These are phyloP conservation scores for Aspergillus awamori DNA, from an alignment of 2,329 filamentous ascomycete species.

Conservation along the genomic window DNA sequence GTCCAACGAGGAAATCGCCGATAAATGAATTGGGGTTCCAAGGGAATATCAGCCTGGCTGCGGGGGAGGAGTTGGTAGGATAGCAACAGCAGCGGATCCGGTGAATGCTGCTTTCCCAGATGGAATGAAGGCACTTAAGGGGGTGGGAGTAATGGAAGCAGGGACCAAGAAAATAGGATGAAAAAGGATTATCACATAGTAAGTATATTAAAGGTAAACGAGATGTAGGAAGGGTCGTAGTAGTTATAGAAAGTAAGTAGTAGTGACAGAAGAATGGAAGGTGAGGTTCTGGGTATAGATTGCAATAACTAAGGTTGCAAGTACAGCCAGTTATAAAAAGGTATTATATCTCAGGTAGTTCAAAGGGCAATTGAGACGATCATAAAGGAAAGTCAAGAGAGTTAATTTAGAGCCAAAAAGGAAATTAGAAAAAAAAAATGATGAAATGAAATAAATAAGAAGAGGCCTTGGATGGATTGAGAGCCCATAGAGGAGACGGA, in stretches of 20 bases:
- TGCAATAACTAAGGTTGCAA: slow-evolving; percentile 19
- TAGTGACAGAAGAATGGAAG: slow-evolving; percentile 21
- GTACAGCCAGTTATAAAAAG: slow-evolving; percentile 25
- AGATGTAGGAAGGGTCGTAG: slow-evolving; percentile 11
- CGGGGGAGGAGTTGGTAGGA: slow-evolving; percentile 20
- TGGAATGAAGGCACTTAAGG: slow-evolving; percentile 39
- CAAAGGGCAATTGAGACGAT: slow-evolving; percentile 20
- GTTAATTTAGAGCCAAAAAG: slow-evolving; percentile 20
- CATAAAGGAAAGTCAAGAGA: slow-evolving; percentile 20
- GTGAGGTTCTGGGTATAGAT: slow-evolving; percentile 19
- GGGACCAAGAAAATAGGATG: slow-evolving; percentile 46
- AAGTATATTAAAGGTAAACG: slow-evolving; percentile 6
- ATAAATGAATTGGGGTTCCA: neutral
- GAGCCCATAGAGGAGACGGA: slow-evolving; percentile 12
- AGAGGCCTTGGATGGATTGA: slow-evolving; percentile 11
- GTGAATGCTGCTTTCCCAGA: slow-evolving; percentile 31
- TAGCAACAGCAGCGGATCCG: slow-evolving; percentile 27
- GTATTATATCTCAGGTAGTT: slow-evolving; percentile 23
- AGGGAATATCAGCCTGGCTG: slow-evolving; percentile 17
- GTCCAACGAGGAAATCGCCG: slow-evolving; percentile 3
- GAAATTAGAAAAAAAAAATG: slow-evolving; percentile 17
- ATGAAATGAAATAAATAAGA: slow-evolving; percentile 40
- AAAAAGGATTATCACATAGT: slow-evolving; percentile 26
- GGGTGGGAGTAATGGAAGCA: slow-evolving; percentile 53
- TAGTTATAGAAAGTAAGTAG: slow-evolving; percentile 15